phyloP scores from a whole-genome alignment of 306 rosid species.

The Dalbergia oliveri region DNA sequence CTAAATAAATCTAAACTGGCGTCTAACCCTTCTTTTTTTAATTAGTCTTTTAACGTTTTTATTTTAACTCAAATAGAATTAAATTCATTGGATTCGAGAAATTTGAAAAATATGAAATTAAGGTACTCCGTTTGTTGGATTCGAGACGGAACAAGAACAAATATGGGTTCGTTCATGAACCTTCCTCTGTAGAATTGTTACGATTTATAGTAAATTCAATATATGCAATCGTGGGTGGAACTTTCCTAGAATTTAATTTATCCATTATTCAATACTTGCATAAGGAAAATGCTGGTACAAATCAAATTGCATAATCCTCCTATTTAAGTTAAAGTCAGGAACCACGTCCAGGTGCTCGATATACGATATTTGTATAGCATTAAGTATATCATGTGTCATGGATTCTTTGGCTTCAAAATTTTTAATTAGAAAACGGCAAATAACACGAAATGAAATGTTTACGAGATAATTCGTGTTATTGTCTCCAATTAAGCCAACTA shows the following conservation, averaged over 20 bases:
- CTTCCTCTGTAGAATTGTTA: neutral
- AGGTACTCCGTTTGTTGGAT: neutral
- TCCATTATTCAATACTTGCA: neutral
- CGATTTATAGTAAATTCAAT: constrained; percentile 3
- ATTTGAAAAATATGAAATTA: neutral
- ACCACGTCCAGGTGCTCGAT: too few species aligned
- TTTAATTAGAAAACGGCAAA: too few species aligned
- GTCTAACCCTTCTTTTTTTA: neutral
- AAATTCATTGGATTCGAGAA: neutral
- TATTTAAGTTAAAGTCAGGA: constrained; percentile 1
- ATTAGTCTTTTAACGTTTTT: neutral
- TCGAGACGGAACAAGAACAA: neutral
- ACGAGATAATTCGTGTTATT: too few species aligned
- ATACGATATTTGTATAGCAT: neutral
- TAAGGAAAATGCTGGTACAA: neutral
- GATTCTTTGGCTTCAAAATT: too few species aligned
- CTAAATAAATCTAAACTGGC: neutral
- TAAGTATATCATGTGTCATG: neutral
- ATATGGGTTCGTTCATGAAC: constrained; percentile 3
- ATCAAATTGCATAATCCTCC: constrained; percentile 22
- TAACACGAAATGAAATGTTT: too few species aligned
- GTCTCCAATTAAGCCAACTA: too few species aligned
- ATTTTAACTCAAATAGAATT: neutral
- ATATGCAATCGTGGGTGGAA: constrained; percentile 33
- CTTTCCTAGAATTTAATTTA: constrained; percentile 23